A percentile compares a stretch with the other conserved stretches of the same genome.
phyloP scores from a whole-genome alignment of 139 green algal genomes.

The Chlamydomonas applanata region DNA sequence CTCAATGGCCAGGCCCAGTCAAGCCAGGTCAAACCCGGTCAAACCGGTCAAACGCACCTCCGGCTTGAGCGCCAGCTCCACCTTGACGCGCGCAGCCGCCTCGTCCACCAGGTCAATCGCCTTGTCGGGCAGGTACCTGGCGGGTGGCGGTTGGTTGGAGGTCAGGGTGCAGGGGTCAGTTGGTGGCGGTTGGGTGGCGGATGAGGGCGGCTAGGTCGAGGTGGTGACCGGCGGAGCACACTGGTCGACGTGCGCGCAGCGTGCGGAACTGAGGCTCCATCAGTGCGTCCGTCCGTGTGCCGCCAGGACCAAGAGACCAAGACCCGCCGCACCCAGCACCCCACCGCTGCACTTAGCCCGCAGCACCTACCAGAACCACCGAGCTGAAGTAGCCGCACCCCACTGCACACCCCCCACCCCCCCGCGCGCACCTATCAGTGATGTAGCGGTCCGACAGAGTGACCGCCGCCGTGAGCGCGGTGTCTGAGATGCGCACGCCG shows the following conservation, averaged over 20 bases:
- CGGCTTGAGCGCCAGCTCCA: slow-evolving; percentile 52
- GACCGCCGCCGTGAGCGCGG: slow-evolving; percentile 49
- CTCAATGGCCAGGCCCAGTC: too few relatives aligned
- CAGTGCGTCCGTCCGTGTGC: not conserved
- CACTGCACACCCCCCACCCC: not conserved
- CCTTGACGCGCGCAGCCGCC: slow-evolving; percentile 89
- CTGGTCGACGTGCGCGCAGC: not conserved
- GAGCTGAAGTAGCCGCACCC: not conserved
- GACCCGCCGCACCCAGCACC: too few relatives aligned
- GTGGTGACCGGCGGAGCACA: not conserved
- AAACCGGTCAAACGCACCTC: too few relatives aligned
- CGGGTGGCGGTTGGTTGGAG: not conserved
- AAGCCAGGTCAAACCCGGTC: too few relatives aligned
- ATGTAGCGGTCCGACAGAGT: slow-evolving; percentile 58
- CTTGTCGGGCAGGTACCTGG: slow-evolving; percentile 31
- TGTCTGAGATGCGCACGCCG: slow-evolving; percentile 43
- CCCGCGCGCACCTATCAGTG: slow-evolving; percentile 40
- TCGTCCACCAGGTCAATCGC: slow-evolving; percentile 93
- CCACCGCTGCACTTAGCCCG: too few relatives aligned
- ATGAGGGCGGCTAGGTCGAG: not conserved
- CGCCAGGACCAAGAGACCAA: too few relatives aligned
- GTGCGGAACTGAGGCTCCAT: too few relatives aligned
- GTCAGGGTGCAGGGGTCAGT: too few relatives aligned
- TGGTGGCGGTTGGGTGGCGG: too few relatives aligned
- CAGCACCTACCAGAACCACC: too few relatives aligned